A percentile compares a stretch with the other conserved stretches of the same genome.
Evolutionary conservation across 495 filamentous ascomycete genomes (phyloP).

Genomic region (Podospora conica): DNA sequence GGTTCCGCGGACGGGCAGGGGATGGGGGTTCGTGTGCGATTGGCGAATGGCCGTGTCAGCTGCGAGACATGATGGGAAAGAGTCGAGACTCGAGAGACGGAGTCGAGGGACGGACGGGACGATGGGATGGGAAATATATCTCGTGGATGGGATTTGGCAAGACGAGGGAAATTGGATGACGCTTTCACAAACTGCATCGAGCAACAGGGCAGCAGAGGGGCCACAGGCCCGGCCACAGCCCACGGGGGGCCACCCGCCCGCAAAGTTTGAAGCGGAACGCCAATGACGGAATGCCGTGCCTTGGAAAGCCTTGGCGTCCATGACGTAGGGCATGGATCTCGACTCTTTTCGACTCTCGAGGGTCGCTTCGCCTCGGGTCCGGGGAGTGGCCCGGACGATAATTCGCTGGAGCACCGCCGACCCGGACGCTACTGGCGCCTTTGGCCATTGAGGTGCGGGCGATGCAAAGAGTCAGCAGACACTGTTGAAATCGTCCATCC

Average conservation of each 20-base stretch:
- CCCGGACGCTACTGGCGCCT: not conserved
- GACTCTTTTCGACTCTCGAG: no score
- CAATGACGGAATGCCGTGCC: not conserved
- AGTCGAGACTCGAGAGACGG: not conserved
- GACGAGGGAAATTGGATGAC: conserved; percentile 6
- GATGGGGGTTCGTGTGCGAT: not conserved
- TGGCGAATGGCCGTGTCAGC: conserved; percentile 4
- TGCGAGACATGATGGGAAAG: conserved; percentile 2
- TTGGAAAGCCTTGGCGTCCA: not conserved
- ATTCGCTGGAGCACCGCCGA: not conserved
- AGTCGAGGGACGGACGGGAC: not conserved
- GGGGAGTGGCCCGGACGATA: not conserved
- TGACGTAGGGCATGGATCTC: not conserved
- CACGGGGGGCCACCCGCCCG: not conserved
- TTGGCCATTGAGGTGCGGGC: not conserved
- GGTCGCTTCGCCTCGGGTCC: not conserved
- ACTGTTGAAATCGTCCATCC: not conserved
- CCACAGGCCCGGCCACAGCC: not conserved
- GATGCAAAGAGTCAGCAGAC: not conserved
- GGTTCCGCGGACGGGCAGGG: not conserved
- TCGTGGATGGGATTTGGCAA: conserved; percentile 3
- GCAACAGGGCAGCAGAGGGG: not conserved
- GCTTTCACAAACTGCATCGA: conserved; percentile 3
- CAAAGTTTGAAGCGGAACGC: no score
- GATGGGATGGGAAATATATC: not conserved